Evolutionary conservation across 331 rosid genomes (phyloP).

Genomic region (Pyracantha coccinea): DNA sequence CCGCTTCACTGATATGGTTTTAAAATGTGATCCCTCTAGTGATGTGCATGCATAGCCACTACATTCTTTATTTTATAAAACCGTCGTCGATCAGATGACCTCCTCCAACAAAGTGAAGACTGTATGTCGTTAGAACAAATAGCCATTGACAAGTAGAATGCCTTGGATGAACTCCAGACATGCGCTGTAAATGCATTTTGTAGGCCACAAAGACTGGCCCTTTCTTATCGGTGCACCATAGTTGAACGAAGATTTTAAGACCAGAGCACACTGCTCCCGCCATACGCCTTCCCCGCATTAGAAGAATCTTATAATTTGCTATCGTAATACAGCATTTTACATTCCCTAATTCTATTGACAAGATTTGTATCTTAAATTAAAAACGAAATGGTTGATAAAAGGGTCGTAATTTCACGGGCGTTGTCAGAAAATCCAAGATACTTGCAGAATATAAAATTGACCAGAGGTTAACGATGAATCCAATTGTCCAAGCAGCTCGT

Average conservation of each 20-base stretch:
- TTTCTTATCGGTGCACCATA: slow-evolving; percentile 58
- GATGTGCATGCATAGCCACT: no score
- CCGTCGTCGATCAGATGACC: no score
- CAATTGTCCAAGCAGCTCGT: slow-evolving; percentile 46
- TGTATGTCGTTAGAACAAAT: no score
- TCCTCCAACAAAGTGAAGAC: no score
- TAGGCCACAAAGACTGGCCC: slow-evolving; percentile 71
- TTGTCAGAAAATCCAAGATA: neutral
- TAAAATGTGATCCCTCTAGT: neutral
- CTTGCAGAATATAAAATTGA: slow-evolving; percentile 48
- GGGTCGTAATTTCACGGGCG: no score
- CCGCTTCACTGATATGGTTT: no score
- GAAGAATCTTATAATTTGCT: neutral
- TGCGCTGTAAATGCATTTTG: neutral
- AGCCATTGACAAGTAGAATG: neutral
- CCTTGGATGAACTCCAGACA: neutral
- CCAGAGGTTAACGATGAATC: slow-evolving; percentile 56
- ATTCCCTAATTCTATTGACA: neutral
- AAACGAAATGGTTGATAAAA: neutral
- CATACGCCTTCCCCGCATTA: neutral
- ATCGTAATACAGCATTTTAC: neutral
- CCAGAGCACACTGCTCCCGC: slow-evolving; percentile 58
- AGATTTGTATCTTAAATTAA: no score
- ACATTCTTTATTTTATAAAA: no score
- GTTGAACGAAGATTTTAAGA: slow-evolving; percentile 35